Percentiles rank a stretch among this genome's conserved stretches.
These are phyloP conservation scores for Wickerhamiella spandovensis DNA, from an alignment of 805 yeast genomes.

Conservation along the genomic window DNA sequence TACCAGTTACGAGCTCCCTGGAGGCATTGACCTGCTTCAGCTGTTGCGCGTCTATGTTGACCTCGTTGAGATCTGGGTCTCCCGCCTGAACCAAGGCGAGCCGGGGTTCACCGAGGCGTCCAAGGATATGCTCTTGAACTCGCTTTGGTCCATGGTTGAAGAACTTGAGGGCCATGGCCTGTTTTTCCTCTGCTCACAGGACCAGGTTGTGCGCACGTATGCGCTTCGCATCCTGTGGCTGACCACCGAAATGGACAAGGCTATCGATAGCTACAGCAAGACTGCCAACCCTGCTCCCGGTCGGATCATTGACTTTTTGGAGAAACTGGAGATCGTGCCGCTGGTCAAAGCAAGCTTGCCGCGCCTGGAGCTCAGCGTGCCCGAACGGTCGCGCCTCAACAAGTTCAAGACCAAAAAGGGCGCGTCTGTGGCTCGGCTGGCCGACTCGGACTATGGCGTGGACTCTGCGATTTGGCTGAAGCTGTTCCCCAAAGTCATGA, in stretches of 20 bases:
- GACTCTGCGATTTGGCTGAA: conserved; percentile 96
- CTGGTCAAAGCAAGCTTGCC: conserved; percentile 41
- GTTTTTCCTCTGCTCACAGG: conserved; percentile 83
- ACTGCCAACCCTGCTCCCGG: conserved; percentile 12
- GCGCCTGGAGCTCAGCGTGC: conserved; percentile 37
- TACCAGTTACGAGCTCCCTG: conserved; percentile 40
- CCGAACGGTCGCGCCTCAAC: conserved; percentile 61
- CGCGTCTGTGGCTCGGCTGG: conserved; percentile 59
- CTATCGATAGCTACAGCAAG: conserved; percentile 42
- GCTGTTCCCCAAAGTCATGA: conserved; percentile 62
- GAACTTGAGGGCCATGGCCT: conserved; percentile 94
- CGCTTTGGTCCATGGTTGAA: conserved; percentile 72
- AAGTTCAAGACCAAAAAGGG: conserved; percentile 47
- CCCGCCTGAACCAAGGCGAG: conserved; percentile 15
- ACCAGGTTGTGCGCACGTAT: conserved; percentile 53
- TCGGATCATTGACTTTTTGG: conserved; percentile 53
- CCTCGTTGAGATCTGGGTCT: conserved; percentile 67
- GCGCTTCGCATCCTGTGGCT: conserved; percentile 66
- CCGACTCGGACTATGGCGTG: conserved; percentile 86
- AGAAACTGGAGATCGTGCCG: conserved; percentile 52
- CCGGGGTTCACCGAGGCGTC: conserved; percentile 9
- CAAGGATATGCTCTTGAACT: conserved; percentile 18
- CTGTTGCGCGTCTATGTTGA: conserved; percentile 62
- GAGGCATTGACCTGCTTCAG: conserved; percentile 46
- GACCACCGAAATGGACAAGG: conserved; percentile 80